Conservation (phyloP, 1,139 yeast species). For the Nakaseomyces bracarensis region DNA sequence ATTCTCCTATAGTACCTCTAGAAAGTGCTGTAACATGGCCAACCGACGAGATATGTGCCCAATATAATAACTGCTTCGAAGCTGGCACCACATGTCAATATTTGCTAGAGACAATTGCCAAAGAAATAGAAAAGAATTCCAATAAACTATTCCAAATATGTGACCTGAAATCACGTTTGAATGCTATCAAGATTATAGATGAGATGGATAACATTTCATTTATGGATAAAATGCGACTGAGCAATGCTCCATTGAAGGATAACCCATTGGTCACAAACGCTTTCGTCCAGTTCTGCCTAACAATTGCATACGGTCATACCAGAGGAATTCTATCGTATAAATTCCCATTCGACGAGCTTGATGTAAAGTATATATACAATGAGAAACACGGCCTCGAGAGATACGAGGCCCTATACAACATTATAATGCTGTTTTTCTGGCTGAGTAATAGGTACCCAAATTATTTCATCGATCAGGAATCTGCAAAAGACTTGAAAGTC, state of each 20-base stretch:
- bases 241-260: conserved; percentile 49
- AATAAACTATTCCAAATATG: conserved; percentile 22
- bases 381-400: conserved; percentile 38
- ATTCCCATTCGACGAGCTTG: conserved; percentile 28
- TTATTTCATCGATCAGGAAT: conserved; percentile 64
- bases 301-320: conserved; percentile 29
- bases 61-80: conserved; percentile 40
- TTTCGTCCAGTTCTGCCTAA: conserved; percentile 27
- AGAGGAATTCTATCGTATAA: conserved; percentile 30
- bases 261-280: conserved; percentile 28
- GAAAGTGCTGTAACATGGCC: conserved; percentile 64
- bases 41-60: conserved; percentile 46
- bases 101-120: conserved; percentile 43
- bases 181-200: conserved; percentile 40
- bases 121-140: conserved; percentile 33
- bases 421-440: conserved; percentile 72
- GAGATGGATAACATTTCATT: conserved; percentile 34
- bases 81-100: conserved; percentile 39
- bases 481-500: conserved; percentile 61
- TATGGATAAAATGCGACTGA: conserved; percentile 48
- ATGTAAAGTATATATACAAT: conserved; percentile 21
- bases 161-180: conserved; percentile 37
- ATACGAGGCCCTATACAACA: conserved; percentile 64
- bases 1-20: conserved; percentile 41
- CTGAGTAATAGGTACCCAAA: conserved; percentile 80